A percentile compares a stretch with the other conserved stretches of the same genome.
These are phyloP conservation scores for Wickerhamiella hasegawae DNA, from an alignment of 805 yeast genomes.

Conservation along the genomic window DNA sequence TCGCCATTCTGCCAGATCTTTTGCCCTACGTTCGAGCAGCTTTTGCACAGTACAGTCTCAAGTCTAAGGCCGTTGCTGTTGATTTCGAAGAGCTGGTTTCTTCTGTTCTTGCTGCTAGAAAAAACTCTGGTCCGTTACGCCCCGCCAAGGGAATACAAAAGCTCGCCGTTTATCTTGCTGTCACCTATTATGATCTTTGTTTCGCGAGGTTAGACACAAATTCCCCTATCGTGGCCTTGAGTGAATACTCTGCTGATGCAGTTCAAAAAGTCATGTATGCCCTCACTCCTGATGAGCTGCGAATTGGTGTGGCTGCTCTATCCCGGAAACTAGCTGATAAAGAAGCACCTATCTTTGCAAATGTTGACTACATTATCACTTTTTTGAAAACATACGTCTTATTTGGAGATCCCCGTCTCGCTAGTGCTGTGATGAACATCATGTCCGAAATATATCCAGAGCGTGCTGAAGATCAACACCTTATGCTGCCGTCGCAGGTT, in stretches of 20 bases:
- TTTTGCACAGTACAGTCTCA: background rate
- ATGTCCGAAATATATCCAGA: background rate
- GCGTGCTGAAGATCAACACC: too few relatives aligned
- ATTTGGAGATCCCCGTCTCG: background rate
- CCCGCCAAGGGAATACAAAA: background rate
- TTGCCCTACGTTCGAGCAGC: background rate
- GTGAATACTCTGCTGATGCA: background rate
- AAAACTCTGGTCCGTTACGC: background rate
- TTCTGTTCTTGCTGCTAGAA: background rate
- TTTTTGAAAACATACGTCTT: background rate
- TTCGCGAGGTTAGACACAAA: background rate
- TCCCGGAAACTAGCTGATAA: background rate
- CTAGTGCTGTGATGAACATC: background rate
- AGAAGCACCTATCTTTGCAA: background rate
- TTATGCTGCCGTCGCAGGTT: background rate
- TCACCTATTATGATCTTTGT: background rate
- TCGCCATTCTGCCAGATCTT: background rate
- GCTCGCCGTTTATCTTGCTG: background rate
- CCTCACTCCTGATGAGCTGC: background rate
- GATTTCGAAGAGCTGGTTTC: background rate
- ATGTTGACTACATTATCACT: background rate
- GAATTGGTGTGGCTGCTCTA: background rate
- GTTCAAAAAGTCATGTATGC: background rate
- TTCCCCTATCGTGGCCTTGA: background rate
- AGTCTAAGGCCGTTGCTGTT: background rate